Evolutionary conservation across 1,284 basidiomycete species (phyloP).

Genomic region (Vanrija sp.): DNA sequence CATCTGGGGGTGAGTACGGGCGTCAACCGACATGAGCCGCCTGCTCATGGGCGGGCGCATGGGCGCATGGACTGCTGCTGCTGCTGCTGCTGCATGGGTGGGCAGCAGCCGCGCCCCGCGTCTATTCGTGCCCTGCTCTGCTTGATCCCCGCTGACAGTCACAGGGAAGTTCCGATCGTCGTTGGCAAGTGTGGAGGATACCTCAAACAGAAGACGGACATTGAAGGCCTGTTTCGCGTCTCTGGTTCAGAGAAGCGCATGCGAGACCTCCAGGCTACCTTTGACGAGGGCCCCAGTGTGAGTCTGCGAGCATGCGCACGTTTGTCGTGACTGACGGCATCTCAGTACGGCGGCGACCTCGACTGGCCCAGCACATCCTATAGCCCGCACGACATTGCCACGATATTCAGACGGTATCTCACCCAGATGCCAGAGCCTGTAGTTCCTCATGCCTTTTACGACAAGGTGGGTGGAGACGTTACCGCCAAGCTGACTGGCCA

Average conservation of each 20-base stretch:
- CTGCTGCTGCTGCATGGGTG: conserved; percentile 6
- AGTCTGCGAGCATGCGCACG: conserved; percentile 47
- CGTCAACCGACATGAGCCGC: no score
- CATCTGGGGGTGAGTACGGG: conserved; percentile 61
- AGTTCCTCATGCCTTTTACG: conserved; percentile 60
- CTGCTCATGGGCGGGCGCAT: no score
- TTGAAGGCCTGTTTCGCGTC: conserved; percentile 93
- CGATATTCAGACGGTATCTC: conserved; percentile 89
- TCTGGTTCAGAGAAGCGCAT: conserved; percentile 90
- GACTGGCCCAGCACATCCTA: conserved; percentile 82
- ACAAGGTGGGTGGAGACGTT: conserved; percentile 59
- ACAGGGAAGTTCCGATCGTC: conserved; percentile 85
- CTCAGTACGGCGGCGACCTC: conserved; percentile 83
- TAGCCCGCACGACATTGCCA: conserved; percentile 93
- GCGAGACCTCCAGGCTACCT: conserved; percentile 86
- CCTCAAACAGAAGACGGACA: conserved; percentile 87
- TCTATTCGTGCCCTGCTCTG: neutral
- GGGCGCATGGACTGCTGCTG: no score
- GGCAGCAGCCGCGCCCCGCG: neutral
- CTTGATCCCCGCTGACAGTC: conserved; percentile 36
- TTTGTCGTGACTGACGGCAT: conserved; percentile 9
- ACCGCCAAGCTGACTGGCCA: neutral
- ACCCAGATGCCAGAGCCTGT: conserved; percentile 79
- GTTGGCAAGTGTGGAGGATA: conserved; percentile 94
- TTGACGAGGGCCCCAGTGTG: conserved; percentile 82